These are phyloP conservation scores for Omphalotus guepiniiformis DNA, from an alignment of 768 basidiomycete species.

Conservation along the genomic window DNA sequence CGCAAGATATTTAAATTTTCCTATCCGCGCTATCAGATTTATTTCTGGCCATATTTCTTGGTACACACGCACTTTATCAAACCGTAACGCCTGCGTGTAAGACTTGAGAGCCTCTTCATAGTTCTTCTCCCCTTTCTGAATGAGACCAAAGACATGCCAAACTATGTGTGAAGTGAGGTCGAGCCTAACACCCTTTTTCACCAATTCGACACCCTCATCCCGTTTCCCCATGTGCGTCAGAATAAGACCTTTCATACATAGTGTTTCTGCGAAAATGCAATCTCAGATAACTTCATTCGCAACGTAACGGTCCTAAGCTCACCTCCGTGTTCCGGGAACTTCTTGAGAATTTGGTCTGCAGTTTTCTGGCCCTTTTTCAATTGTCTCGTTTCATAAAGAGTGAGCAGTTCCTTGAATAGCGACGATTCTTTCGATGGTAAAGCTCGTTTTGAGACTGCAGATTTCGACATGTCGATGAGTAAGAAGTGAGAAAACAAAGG, in stretches of 20 bases:
- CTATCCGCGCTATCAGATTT: slow-evolving; percentile 33
- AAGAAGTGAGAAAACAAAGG: slow-evolving; percentile 24
- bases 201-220: slow-evolving; percentile 78
- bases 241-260: slow-evolving; percentile 95
- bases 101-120: slow-evolving; percentile 93
- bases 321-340: slow-evolving; percentile 96
- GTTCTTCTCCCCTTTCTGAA: slow-evolving; percentile 91
- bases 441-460: slow-evolving; percentile 36
- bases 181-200: slow-evolving; percentile 77
- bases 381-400: slow-evolving; percentile 84
- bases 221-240: slow-evolving; percentile 74
- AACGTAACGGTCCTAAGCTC: slow-evolving; percentile 19
- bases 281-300: not conserved
- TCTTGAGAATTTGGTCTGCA: slow-evolving; percentile 92
- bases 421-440: slow-evolving; percentile 80
- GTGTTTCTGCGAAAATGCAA: slow-evolving; percentile 58
- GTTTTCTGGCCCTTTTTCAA: slow-evolving; percentile 88
- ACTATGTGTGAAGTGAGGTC: slow-evolving; percentile 90
- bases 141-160: slow-evolving; percentile 97
- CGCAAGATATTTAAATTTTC: slow-evolving; percentile 93
- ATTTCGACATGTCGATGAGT: slow-evolving; percentile 4
- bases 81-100: slow-evolving; percentile 82
- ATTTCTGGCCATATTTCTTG: not conserved
- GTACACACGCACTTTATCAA: slow-evolving; percentile 69
- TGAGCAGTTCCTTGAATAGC: slow-evolving; percentile 83